Evolutionary conservation across 1,284 basidiomycete genomes (phyloP), one percentile per base, ranked within the genome.

Genomic region (Phellopilus nigrolimitatus): DNA sequence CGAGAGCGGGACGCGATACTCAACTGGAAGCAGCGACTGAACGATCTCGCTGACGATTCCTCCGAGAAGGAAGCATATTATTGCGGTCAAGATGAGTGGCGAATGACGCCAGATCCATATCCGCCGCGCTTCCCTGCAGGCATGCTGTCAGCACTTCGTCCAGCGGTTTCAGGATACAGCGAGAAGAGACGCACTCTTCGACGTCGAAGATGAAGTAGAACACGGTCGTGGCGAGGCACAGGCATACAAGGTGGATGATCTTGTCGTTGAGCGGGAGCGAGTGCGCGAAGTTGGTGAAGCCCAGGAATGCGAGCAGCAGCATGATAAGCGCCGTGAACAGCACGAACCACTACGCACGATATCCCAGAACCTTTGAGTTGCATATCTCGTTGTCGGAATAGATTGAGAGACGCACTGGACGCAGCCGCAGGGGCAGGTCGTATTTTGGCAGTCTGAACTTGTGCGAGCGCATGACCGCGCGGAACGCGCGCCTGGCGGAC

Each of bases 191-290:
- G 62, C 60, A 88, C 82, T 94, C 89, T 57, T 94, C 90, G 9
- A 93, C 83, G 59, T 91, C 89, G 54, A 89, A 81, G 43, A 93
- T 90, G 61, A 89, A 88, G 66, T 91, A 95, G 67, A 93, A 93
- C 4, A 91, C 76, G 4, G 70, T 80, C 0, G 91, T 92, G 0
- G 91, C 88, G 25, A 88, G 56, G 54, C 74, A 74, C 59, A 95
- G 85, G 65, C 88, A 91, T 19, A 90, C 61, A 63, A 95, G 92
- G 62, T 91, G 92, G 24, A 93, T 68, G 10, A 93, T 61, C 68
- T 93, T 92, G 77, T 89, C 87, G 63, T 88, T 89, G 13, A 93
- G 64, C 0, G 86, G 86, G 8, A 92, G 64, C 3, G 78, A 67
- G 54, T 73, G 72, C 15, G 80, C 71, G 57, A 84, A 71, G 65